Percentiles rank a stretch among this genome's conserved stretches.
These are phyloP conservation scores for Colletotrichum sp. DNA, from an alignment of 2,329 filamentous ascomycete species.

Conservation along the genomic window DNA sequence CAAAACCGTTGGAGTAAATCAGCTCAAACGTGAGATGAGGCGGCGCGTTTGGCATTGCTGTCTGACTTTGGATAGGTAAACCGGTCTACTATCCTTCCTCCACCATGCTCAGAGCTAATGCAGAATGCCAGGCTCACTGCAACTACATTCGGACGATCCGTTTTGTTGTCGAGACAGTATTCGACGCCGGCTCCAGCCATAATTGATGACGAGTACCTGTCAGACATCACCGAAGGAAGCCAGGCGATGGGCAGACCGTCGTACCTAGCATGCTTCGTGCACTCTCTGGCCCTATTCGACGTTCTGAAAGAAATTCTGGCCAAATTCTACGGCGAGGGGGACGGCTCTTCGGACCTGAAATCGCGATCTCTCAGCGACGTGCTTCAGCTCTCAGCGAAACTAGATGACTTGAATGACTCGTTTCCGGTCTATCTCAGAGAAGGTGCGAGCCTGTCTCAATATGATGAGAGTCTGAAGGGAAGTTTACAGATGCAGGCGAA, in stretches of 20 bases:
- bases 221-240: constrained; percentile 20
- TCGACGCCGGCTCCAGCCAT: constrained; percentile 21
- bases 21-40: constrained; percentile 31
- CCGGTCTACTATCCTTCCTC: too few relatives aligned
- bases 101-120: background rate
- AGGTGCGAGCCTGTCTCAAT: background rate
- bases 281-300: constrained; percentile 22
- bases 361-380: background rate
- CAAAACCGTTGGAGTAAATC: background rate
- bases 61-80: constrained; percentile 30
- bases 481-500: constrained; percentile 4
- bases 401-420: background rate
- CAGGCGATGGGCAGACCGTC: constrained; percentile 27
- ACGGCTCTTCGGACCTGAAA: background rate
- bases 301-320: background rate
- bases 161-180: constrained; percentile 20
- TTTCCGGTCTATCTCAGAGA: background rate
- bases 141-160: constrained; percentile 31
- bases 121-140: constrained; percentile 23
- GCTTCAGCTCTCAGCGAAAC: background rate
- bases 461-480: background rate
- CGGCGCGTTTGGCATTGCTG: constrained; percentile 34
- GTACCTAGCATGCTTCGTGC: constrained; percentile 25
- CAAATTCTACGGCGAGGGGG: background rate
- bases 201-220: constrained; percentile 35